These are phyloP conservation scores for Epichloe glyceriae DNA, from an alignment of 2,329 filamentous ascomycete species.

Conservation along the genomic window DNA sequence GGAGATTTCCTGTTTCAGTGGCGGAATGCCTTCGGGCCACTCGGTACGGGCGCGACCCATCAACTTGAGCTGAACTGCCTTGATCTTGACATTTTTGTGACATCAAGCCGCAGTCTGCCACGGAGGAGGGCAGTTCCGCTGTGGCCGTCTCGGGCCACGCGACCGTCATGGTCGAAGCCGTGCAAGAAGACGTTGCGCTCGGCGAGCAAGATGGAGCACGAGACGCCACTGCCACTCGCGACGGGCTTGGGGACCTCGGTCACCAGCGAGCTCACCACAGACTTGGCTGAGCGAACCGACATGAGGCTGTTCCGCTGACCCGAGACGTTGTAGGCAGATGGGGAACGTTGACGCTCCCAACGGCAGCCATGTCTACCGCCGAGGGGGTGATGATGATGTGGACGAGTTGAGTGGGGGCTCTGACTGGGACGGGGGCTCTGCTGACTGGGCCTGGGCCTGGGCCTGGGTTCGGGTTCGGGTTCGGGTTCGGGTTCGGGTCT, in stretches of 20 bases:
- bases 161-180: constrained; percentile 62
- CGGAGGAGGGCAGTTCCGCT: constrained; percentile 74
- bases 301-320: constrained; percentile 36
- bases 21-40: constrained; percentile 94
- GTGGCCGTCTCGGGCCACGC: constrained; percentile 33
- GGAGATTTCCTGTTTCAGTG: constrained; percentile 67
- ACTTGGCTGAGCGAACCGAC: constrained; percentile 38
- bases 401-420: neutral
- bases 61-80: constrained; percentile 78
- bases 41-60: constrained; percentile 77
- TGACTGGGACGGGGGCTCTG: neutral
- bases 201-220: constrained; percentile 59
- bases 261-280: constrained; percentile 35
- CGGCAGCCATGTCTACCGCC: constrained; percentile 11
- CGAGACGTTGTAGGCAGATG: constrained; percentile 14
- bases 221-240: constrained; percentile 64
- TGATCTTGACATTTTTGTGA: constrained; percentile 91
- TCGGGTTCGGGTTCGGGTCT: neutral
- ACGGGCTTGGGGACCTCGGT: constrained; percentile 56
- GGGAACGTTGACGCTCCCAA: constrained; percentile 10
- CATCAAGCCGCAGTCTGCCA: constrained; percentile 67
- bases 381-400: constrained; percentile 3
- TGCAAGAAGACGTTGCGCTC: constrained; percentile 72
- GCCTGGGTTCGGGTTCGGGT: no score
- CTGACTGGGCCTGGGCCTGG: neutral